phyloP scores from a whole-genome alignment of 148 eudicot species.

The Dianthus caryophyllus region DNA sequence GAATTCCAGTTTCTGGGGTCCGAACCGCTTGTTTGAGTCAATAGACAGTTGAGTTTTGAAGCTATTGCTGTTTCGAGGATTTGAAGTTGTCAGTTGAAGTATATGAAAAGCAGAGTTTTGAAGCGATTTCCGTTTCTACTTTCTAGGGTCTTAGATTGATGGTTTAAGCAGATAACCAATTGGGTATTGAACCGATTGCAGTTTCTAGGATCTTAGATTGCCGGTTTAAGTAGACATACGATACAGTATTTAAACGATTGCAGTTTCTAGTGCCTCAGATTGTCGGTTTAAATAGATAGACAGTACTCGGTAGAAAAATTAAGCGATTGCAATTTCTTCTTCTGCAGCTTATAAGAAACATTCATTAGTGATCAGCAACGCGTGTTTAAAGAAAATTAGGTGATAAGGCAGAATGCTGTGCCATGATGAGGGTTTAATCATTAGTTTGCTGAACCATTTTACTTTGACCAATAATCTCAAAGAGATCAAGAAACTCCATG shows the following conservation, averaged over 20 bases:
- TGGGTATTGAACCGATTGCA: too few relatives aligned
- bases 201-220: too few relatives aligned
- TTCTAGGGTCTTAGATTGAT: too few relatives aligned
- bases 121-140: too few relatives aligned
- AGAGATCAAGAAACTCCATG: constrained; percentile 42
- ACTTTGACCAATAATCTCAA: constrained; percentile 31
- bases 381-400: background rate
- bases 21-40: background rate
- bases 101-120: too few relatives aligned
- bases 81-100: too few relatives aligned
- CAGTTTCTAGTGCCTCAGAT: background rate
- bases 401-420: background rate
- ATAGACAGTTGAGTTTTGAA: background rate
- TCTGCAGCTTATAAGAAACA: constrained; percentile 6
- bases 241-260: background rate
- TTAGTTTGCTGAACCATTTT: constrained; percentile 23
- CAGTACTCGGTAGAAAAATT: background rate
- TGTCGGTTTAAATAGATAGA: background rate
- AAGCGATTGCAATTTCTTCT: background rate
- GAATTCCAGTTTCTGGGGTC: background rate
- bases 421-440: constrained; percentile 7
- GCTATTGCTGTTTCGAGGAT: background rate
- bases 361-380: background rate
- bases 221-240: background rate
- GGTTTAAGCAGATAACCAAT: too few relatives aligned